Conservation (phyloP, 2,329 filamentous ascomycete species). For the Pestalotiopsis sp. region DNA sequence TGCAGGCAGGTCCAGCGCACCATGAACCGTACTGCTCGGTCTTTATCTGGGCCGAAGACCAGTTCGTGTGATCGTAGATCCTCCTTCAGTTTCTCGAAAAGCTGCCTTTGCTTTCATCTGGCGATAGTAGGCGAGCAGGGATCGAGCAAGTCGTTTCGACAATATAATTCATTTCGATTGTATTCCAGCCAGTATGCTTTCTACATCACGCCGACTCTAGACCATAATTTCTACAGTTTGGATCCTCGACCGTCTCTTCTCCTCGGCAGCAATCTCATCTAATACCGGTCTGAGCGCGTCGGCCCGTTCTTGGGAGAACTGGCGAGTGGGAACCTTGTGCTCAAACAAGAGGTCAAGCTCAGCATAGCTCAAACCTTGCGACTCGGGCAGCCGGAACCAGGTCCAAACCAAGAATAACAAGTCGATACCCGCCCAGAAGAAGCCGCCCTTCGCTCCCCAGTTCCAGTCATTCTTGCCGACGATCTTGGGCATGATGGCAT, state of each 20-base stretch:
- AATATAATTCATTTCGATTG: too few species aligned
- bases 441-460: constrained; percentile 14
- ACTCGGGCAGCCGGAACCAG: constrained; percentile 16
- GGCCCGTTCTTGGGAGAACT: constrained; percentile 11
- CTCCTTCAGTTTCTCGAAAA: too few species aligned
- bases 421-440: constrained; percentile 15
- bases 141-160: too few species aligned
- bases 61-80: too few species aligned
- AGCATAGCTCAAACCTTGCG: constrained; percentile 9
- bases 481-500: constrained; percentile 15
- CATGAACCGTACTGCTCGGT: too few species aligned
- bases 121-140: too few species aligned
- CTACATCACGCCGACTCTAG: not conserved
- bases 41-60: too few species aligned
- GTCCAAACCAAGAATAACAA: constrained; percentile 12
- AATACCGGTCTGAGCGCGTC: constrained; percentile 5
- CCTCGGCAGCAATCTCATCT: not conserved
- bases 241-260: constrained; percentile 4
- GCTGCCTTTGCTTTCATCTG: too few species aligned
- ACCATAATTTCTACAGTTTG: not conserved
- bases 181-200: too few species aligned
- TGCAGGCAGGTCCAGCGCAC: too few species aligned
- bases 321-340: constrained; percentile 11
- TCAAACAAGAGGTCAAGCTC: constrained; percentile 16
- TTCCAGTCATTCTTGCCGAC: constrained; percentile 12